Conservation (phyloP, 768 basidiomycete genomes). For the Mycena venus region DNA sequence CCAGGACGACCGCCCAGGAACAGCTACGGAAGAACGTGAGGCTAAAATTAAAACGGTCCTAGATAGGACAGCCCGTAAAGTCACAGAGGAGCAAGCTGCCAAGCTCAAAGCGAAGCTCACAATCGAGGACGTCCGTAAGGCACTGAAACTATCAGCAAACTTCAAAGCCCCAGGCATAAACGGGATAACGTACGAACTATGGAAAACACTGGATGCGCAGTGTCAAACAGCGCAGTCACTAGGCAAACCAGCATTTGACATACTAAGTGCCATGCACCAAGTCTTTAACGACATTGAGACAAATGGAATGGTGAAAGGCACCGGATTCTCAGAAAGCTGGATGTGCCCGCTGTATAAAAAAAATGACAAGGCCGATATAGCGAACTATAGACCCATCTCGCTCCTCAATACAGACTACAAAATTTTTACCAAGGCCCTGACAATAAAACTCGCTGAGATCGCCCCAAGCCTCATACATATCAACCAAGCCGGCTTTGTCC, state of each 20-base stretch:
- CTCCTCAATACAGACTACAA: not conserved
- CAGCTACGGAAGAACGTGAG: not conserved
- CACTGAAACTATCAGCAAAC: not conserved
- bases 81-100: not conserved
- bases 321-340: not conserved
- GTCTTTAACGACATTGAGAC: not conserved
- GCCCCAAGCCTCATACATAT: not conserved
- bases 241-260: not conserved
- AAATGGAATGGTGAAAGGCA: not conserved
- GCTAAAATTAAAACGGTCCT: not conserved
- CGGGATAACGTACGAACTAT: not conserved
- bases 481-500: too few species aligned
- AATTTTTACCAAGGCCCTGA: not conserved
- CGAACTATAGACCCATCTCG: not conserved
- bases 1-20: not conserved
- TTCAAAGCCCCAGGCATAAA: not conserved
- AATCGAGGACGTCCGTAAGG: not conserved
- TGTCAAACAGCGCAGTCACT: not conserved
- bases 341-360: too few species aligned
- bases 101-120: not conserved
- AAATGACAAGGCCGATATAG: not conserved
- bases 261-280: not conserved
- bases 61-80: not conserved
- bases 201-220: too few species aligned
- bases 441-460: not conserved